Percentiles rank a stretch among this genome's conserved stretches.
phyloP scores from a whole-genome alignment of 179 eudicot species.

The Sideroxylon spinosum region DNA sequence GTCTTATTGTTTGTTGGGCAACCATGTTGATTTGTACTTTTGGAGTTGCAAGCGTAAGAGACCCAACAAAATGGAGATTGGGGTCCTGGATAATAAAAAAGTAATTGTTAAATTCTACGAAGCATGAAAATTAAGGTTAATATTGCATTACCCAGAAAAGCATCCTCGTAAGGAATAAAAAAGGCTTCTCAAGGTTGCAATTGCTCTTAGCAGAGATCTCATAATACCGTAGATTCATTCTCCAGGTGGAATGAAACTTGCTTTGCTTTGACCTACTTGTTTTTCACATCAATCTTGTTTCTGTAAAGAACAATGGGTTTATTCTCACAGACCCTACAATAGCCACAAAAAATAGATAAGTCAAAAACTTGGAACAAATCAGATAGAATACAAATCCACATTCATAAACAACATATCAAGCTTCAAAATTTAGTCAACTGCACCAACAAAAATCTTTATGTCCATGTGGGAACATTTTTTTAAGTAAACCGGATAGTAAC shows the following conservation, averaged over 20 bases:
- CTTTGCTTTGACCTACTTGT: slow-evolving; percentile 25
- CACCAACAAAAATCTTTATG: slow-evolving; percentile 22
- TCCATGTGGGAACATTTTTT: slow-evolving; percentile 25
- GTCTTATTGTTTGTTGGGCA: slow-evolving; percentile 23
- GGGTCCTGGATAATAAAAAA: slow-evolving; percentile 8
- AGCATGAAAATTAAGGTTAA: not conserved
- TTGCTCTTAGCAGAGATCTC: slow-evolving; percentile 27
- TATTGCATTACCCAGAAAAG: slow-evolving; percentile 21
- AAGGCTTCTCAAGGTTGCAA: slow-evolving; percentile 24
- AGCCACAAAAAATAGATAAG: not conserved
- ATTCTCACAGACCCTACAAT: slow-evolving; percentile 20
- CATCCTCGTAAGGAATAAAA: slow-evolving; percentile 26
- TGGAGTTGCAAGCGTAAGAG: slow-evolving; percentile 25
- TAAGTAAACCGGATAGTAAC: slow-evolving; percentile 21
- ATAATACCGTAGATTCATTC: slow-evolving; percentile 24
- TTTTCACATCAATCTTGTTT: slow-evolving; percentile 24
- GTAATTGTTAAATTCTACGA: not conserved
- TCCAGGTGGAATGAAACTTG: slow-evolving; percentile 28
- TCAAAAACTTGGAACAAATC: not conserved
- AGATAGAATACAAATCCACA: not conserved
- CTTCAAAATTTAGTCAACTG: not conserved
- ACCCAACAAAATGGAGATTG: slow-evolving; percentile 21
- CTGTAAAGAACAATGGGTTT: slow-evolving; percentile 22
- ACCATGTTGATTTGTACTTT: slow-evolving; percentile 24
- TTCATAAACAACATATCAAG: not conserved